Percentiles rank a stretch among this genome's conserved stretches.
Evolutionary conservation across 306 rosid species (phyloP).

Genomic region (Cyamopsis tetragonoloba): DNA sequence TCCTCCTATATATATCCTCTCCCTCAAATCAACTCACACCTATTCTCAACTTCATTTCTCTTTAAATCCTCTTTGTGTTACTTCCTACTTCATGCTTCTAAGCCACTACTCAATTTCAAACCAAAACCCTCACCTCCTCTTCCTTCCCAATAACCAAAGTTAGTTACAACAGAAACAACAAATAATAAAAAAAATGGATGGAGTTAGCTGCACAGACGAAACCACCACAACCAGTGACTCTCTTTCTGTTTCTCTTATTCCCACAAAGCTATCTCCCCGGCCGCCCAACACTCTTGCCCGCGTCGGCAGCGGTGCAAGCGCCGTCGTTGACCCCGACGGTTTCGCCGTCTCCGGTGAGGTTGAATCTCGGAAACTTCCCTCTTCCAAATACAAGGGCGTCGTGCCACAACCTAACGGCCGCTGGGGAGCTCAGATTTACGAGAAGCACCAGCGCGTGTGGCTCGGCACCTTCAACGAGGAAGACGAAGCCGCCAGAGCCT

Average conservation of each 20-base stretch:
- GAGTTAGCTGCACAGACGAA: constrained; percentile 50
- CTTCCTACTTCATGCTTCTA: neutral
- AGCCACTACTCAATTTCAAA: neutral
- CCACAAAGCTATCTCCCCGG: constrained; percentile 34
- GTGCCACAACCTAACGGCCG: constrained; percentile 99
- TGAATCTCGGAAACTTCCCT: constrained; percentile 81
- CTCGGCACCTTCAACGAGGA: constrained; percentile 94
- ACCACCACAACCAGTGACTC: constrained; percentile 55
- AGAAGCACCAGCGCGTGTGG: constrained; percentile 99
- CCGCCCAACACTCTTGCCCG: constrained; percentile 45
- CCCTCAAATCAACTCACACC: constrained; percentile 22
- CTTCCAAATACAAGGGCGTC: constrained; percentile 89
- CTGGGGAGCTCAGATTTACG: constrained; percentile 99
- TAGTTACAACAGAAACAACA: neutral
- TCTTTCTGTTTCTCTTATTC: constrained; percentile 35
- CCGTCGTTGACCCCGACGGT: neutral
- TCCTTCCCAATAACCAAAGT: neutral
- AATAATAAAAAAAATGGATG: constrained; percentile 64
- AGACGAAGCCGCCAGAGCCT: constrained; percentile 85
- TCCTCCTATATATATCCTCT: constrained; percentile 47
- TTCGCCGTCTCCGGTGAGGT: constrained; percentile 67
- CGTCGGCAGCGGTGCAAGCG: constrained; percentile 50
- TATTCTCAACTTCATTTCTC: constrained; percentile 1
- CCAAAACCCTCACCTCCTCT: neutral
- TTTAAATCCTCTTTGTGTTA: neutral